Percentiles rank a stretch among this genome's conserved stretches.
These are phyloP conservation scores for Bipolaris zeicola DNA, from an alignment of 2,329 filamentous ascomycete genomes.

Conservation along the genomic window DNA sequence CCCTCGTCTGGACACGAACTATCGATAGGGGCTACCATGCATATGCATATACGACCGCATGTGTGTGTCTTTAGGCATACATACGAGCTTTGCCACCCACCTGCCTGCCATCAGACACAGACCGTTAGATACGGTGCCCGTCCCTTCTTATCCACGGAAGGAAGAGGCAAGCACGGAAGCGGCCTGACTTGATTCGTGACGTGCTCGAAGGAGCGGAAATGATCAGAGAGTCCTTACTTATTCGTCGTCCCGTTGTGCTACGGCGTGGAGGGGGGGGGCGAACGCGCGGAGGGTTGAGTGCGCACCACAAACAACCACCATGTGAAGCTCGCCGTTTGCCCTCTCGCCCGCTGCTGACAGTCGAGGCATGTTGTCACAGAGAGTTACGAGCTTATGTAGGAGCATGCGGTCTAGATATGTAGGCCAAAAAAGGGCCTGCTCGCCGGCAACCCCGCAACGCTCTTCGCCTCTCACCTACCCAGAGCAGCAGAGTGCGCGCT, in stretches of 20 bases:
- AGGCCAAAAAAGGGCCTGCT: neutral
- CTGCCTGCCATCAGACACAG: constrained; percentile 6
- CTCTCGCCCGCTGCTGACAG: neutral
- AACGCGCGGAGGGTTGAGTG: constrained; percentile 12
- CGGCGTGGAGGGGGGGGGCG: constrained; percentile 29
- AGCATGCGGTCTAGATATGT: neutral
- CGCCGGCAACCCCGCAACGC: constrained; percentile 13
- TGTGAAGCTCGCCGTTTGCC: constrained; percentile 2
- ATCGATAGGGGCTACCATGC: constrained; percentile 13
- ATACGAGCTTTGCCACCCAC: constrained; percentile 1
- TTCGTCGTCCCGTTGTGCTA: constrained; percentile 21
- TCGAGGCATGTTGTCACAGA: neutral
- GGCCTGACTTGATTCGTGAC: constrained; percentile 31
- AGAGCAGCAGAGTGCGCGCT: constrained; percentile 10
- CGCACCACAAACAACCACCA: neutral
- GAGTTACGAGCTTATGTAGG: neutral
- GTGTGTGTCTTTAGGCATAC: constrained; percentile 6
- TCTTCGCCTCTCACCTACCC: constrained; percentile 4
- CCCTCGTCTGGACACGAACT: constrained; percentile 4
- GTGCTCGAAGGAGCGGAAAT: constrained; percentile 26
- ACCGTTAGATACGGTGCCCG: constrained; percentile 9
- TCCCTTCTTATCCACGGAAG: constrained; percentile 11
- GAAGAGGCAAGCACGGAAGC: constrained; percentile 16
- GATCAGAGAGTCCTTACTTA: constrained; percentile 31
- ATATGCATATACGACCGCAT: constrained; percentile 12